Base-by-base conservation (phyloP, 805 yeast species). In the Candida taoyuanica region DNA sequence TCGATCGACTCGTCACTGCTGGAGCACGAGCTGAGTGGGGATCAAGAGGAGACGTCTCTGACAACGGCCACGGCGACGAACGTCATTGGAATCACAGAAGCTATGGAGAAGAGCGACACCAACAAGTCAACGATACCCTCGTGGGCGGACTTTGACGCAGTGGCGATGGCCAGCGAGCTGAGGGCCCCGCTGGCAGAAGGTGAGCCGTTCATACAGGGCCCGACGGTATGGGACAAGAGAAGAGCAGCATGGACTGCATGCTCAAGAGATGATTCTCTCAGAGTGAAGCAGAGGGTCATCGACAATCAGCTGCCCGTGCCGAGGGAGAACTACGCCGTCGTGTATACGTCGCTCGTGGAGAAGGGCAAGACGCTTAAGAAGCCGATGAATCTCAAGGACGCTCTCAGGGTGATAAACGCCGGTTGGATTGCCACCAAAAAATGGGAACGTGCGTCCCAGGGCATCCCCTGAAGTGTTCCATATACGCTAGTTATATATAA, bases 391-490 rank as follows among this genome's bases (percentile, higher is more conserved):
- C 70, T 91, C 50, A 68, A 67, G 41, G 95, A 87, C 56, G 76
- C 84, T 29, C 56, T 87, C 36, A 72, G 73, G 47, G 74, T 89
- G 17, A 72, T 89, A 29, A 78, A 85, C 51, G 75, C 83, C 4
- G 96, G 96, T 15, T 89, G 98, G 98, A 70, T 73, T 13, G 80
- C 78, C 43, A 77, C 77, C 17, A 86, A 81, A 35, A 75, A 77
- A 48, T 89, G 93, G 91, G 81, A 74, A 41, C 62, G 67, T 24
- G 73, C 73, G 6, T 61, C 68, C 2, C 62, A 58, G 17, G 70
- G 67, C 52, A 59, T 40, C 44, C 55, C 46, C 27, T 50, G 28
- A 15, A 15, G 3, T 30, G 44, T 40, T 11, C 11, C 7, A 21
- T 21, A 21, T 21, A 7, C 7, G 7, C 24, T 21, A 21, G n/a